phyloP scores from a whole-genome alignment of 2,329 filamentous ascomycete genomes.

The Hirsutella thompsonii region DNA sequence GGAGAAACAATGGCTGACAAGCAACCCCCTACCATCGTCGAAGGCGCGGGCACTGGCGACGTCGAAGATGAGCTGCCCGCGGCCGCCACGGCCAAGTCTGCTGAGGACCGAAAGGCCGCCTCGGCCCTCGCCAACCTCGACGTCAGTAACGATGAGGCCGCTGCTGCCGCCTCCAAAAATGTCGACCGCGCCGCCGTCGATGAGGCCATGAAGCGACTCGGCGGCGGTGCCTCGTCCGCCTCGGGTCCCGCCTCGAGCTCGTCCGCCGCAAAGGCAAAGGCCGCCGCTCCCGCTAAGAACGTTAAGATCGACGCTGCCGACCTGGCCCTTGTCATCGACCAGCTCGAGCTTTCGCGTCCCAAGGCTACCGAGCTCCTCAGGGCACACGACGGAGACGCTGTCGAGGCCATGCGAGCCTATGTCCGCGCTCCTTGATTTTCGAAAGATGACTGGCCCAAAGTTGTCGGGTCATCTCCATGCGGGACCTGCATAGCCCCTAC shows the following conservation, averaged over 20 bases:
- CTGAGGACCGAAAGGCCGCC: conserved; percentile 67
- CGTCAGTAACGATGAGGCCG: conserved; percentile 31
- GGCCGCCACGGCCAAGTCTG: conserved; percentile 39
- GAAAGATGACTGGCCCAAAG: no score
- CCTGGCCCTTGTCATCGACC: conserved; percentile 56
- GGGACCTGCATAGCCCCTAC: no score
- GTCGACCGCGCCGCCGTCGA: conserved; percentile 58
- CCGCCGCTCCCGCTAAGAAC: conserved; percentile 45
- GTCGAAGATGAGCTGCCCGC: conserved; percentile 41
- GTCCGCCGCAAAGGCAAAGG: conserved; percentile 49
- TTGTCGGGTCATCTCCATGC: no score
- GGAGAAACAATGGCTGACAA: conserved; percentile 42
- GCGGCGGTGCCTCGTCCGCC: conserved; percentile 18
- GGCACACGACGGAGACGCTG: conserved; percentile 55
- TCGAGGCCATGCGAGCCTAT: conserved; percentile 53
- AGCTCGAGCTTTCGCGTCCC: conserved; percentile 57
- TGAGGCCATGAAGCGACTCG: conserved; percentile 57
- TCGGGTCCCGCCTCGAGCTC: conserved; percentile 14
- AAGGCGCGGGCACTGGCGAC: conserved; percentile 47
- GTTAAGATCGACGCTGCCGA: conserved; percentile 66
- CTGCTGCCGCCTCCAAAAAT: conserved; percentile 34
- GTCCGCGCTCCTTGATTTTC: conserved; percentile 13
- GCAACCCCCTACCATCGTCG: conserved; percentile 43
- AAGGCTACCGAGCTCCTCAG: conserved; percentile 67
- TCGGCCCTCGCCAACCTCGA: conserved; percentile 62